Conservation (phyloP, 1,284 basidiomycete genomes). For the Sphagnurus paluster region DNA sequence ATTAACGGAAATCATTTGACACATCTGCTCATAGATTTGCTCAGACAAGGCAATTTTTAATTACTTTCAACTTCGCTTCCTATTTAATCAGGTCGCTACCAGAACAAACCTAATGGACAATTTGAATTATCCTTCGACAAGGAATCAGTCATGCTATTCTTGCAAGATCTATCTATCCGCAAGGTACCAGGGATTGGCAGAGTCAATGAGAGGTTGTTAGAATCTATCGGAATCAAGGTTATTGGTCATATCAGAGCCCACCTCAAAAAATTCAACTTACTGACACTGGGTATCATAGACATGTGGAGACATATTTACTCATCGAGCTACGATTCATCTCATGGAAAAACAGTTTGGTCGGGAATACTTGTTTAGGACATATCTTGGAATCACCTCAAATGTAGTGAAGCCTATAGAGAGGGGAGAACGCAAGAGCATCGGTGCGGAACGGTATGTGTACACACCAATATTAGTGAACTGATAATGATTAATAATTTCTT, state of each 20-base stretch:
- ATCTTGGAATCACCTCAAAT: slow-evolving; percentile 87
- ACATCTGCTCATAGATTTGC: slow-evolving; percentile 72
- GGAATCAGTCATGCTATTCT: slow-evolving; percentile 70
- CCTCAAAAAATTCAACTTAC: slow-evolving; percentile 4
- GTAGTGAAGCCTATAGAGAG: slow-evolving; percentile 71
- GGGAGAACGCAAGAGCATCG: slow-evolving; percentile 85
- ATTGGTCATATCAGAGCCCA: slow-evolving; percentile 29
- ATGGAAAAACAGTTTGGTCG: slow-evolving; percentile 88
- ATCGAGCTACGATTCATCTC: slow-evolving; percentile 70
- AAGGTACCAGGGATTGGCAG: slow-evolving; percentile 88
- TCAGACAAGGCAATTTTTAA: slow-evolving; percentile 71
- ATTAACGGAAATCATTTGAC: not conserved
- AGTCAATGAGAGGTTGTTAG: slow-evolving; percentile 83
- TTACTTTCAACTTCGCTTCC: not conserved
- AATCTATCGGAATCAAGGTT: slow-evolving; percentile 86
- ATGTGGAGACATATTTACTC: slow-evolving; percentile 82
- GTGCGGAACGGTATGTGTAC: slow-evolving; percentile 77
- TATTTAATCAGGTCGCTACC: slow-evolving; percentile 4
- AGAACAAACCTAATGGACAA: slow-evolving; percentile 96
- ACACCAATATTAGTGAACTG: not conserved
- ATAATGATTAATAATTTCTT: not conserved
- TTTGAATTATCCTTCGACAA: slow-evolving; percentile 73
- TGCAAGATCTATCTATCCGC: slow-evolving; percentile 72
- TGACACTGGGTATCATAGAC: slow-evolving; percentile 48
- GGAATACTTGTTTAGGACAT: slow-evolving; percentile 68